A percentile compares a stretch with the other conserved stretches of the same genome.
Conservation (phyloP, 345 rosid genomes). For the Gossypium arboreum region DNA sequence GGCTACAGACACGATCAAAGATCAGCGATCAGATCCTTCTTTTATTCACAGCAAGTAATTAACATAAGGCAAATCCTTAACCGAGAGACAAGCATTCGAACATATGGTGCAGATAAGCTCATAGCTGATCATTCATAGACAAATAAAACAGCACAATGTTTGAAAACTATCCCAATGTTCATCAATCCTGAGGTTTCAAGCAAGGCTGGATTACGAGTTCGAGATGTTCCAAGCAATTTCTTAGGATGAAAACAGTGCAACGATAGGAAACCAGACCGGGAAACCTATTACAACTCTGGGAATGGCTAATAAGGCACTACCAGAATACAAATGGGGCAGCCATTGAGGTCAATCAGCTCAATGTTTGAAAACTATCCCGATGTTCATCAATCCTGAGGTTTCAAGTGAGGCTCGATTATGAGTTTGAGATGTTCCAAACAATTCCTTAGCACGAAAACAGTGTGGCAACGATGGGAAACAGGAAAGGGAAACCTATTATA, state of each 20-base stretch:
- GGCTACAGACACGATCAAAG: slow-evolving; percentile 24
- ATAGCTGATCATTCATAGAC: background rate
- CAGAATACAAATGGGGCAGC: background rate
- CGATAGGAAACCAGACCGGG: background rate
- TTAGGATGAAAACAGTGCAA: background rate
- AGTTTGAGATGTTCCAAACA: background rate
- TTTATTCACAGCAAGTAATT: slow-evolving; percentile 18
- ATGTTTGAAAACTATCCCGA: background rate
- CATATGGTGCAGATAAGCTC: slow-evolving; percentile 1
- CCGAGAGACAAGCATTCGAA: background rate
- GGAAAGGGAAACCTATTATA: background rate
- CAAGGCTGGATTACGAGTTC: background rate
- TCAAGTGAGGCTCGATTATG: background rate
- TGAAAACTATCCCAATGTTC: background rate
- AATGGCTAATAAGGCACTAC: background rate
- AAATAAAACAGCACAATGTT: background rate
- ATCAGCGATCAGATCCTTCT: slow-evolving; percentile 20
- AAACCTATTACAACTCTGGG: background rate
- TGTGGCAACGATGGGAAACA: background rate
- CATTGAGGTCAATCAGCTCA: background rate
- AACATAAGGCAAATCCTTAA: background rate
- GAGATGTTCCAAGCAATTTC: background rate
- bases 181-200: slow-evolving; percentile 1
- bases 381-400: background rate
- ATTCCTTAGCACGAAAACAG: background rate